Percentiles rank a stretch among this genome's conserved stretches.
phyloP scores from a whole-genome alignment of 495 filamentous ascomycete species.

The Xylaria nigripes region DNA sequence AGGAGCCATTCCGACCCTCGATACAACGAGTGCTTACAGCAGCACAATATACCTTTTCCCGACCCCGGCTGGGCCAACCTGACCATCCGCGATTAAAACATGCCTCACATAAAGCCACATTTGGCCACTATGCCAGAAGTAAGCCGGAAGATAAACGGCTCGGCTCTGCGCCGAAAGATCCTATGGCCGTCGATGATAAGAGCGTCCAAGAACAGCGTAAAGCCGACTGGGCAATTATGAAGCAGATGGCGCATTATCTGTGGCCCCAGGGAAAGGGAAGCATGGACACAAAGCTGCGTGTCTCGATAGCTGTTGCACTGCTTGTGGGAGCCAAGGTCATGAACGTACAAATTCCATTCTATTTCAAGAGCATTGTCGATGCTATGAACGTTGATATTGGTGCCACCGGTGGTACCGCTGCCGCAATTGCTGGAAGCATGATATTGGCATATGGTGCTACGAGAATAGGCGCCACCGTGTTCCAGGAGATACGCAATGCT shows the following conservation, averaged over 20 bases:
- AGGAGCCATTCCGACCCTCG: neutral
- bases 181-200: slow-evolving; percentile 40
- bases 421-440: slow-evolving; percentile 82
- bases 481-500: slow-evolving; percentile 88
- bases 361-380: slow-evolving; percentile 96
- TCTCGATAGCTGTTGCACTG: slow-evolving; percentile 69
- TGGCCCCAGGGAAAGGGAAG: slow-evolving; percentile 85
- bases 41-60: neutral
- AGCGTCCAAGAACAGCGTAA: slow-evolving; percentile 79
- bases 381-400: slow-evolving; percentile 93
- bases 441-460: slow-evolving; percentile 87
- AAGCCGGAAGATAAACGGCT: slow-evolving; percentile 1
- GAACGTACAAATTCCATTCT: slow-evolving; percentile 97
- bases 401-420: slow-evolving; percentile 72
- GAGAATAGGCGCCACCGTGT: slow-evolving; percentile 75
- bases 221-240: slow-evolving; percentile 97
- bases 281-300: slow-evolving; percentile 71
- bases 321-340: slow-evolving; percentile 88
- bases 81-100: neutral
- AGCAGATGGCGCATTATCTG: slow-evolving; percentile 92
- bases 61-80: neutral
- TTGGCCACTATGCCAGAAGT: slow-evolving; percentile 7
- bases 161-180: slow-evolving; percentile 22
- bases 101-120: neutral
- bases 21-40: slow-evolving; percentile 5